phyloP scores from a whole-genome alignment of 2,329 filamentous ascomycete species.

The Graphiopsis chlorocephala region DNA sequence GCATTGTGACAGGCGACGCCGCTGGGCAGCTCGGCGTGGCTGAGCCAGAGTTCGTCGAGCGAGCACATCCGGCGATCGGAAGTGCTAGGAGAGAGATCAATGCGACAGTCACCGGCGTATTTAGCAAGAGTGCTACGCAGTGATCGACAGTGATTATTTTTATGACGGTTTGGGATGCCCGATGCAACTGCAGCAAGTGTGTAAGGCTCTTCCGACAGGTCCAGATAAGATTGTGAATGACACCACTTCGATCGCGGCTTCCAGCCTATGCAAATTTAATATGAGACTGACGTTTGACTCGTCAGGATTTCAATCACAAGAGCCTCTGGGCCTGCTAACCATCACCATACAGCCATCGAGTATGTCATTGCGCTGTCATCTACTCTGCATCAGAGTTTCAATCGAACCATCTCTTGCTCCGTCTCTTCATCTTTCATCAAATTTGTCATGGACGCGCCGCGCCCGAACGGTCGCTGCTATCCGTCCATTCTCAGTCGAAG shows the following conservation, averaged over 20 bases:
- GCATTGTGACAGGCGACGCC: conserved; percentile 18
- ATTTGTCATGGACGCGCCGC: background rate
- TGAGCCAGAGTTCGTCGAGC: conserved; percentile 19
- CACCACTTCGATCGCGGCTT: background rate
- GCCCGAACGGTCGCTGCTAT: background rate
- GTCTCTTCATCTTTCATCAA: background rate
- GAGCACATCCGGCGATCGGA: conserved; percentile 17
- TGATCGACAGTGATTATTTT: background rate
- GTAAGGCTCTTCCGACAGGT: background rate
- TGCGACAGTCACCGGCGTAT: background rate
- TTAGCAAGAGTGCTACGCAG: background rate
- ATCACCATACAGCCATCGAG: background rate
- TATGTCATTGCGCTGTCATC: background rate
- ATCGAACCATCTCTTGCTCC: background rate
- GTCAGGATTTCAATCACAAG: too few relatives aligned
- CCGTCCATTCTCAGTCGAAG: background rate
- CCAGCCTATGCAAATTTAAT: too few relatives aligned
- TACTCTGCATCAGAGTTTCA: background rate
- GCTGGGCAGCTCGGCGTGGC: conserved; percentile 20
- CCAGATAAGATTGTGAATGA: background rate
- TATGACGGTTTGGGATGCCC: background rate
- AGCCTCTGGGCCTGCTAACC: background rate
- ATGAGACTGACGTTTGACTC: too few relatives aligned
- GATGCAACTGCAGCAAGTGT: background rate
- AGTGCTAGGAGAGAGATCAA: background rate